A percentile compares a stretch with the other conserved stretches of the same genome.
Evolutionary conservation across 352 stramenopile species (phyloP).

Genomic region (Peronospora destructor): DNA sequence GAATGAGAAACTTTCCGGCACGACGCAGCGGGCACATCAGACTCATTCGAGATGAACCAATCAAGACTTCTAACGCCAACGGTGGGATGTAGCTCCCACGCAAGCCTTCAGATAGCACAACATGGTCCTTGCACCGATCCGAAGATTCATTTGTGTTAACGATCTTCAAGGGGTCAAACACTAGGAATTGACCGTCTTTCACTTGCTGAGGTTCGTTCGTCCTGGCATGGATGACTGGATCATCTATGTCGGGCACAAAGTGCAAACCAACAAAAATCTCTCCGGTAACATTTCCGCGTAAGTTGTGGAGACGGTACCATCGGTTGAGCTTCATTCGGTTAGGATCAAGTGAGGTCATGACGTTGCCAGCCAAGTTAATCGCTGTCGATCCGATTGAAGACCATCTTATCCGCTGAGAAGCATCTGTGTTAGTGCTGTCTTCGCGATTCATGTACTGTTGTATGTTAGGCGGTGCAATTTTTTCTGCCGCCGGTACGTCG

Average conservation of each 20-base stretch:
- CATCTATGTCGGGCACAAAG: constrained; percentile 52
- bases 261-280: constrained; percentile 81
- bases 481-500: constrained; percentile 20
- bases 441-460: constrained; percentile 30
- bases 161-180: constrained; percentile 85
- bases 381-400: constrained; percentile 70
- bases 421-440: constrained; percentile 38
- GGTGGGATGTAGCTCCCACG: constrained; percentile 79
- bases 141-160: constrained; percentile 33
- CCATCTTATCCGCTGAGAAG: constrained; percentile 56
- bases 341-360: constrained; percentile 68
- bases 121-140: constrained; percentile 45
- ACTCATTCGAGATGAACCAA: constrained; percentile 60
- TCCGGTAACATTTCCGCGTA: constrained; percentile 67
- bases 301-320: constrained; percentile 80
- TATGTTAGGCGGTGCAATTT: constrained; percentile 18
- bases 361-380: constrained; percentile 78
- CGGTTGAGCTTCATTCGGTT: constrained; percentile 63
- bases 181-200: constrained; percentile 74
- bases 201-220: constrained; percentile 64
- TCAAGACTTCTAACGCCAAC: constrained; percentile 77
- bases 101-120: constrained; percentile 70
- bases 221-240: constrained; percentile 22
- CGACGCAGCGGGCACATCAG: constrained; percentile 77
- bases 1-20: constrained; percentile 84